Percentiles rank a stretch among this genome's conserved stretches.
Evolutionary conservation across 305 asterid genomes (phyloP).

Genomic region (Fraxinus dipetala): DNA sequence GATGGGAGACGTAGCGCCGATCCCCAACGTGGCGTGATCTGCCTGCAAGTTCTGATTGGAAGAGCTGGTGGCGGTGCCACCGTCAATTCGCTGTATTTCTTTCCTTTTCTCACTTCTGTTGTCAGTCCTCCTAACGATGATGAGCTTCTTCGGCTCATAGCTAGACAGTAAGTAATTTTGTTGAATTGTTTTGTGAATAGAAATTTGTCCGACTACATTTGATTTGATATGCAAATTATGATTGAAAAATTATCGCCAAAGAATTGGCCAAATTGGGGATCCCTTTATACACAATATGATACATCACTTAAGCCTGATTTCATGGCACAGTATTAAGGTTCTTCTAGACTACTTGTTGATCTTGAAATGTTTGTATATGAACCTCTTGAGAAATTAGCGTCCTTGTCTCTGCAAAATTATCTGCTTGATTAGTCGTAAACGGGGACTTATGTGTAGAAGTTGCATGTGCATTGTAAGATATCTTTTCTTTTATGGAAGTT

Average conservation of each 20-base stretch:
- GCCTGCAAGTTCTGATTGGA: slow-evolving; percentile 26
- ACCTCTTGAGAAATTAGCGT: neutral
- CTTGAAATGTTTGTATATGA: neutral
- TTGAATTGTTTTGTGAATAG: neutral
- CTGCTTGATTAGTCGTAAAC: neutral
- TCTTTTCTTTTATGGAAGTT: neutral
- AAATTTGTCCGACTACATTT: neutral
- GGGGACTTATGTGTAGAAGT: neutral
- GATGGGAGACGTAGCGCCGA: slow-evolving; percentile 31
- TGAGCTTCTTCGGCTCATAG: slow-evolving; percentile 35
- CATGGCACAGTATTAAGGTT: neutral
- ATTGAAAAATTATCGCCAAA: neutral
- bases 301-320: neutral
- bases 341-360: neutral
- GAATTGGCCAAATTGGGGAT: neutral
- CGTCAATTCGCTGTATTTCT: slow-evolving; percentile 35
- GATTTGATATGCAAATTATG: neutral
- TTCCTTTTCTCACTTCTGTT: slow-evolving; percentile 38
- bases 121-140: slow-evolving; percentile 35
- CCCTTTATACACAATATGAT: neutral
- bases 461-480: neutral
- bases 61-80: slow-evolving; percentile 36
- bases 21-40: slow-evolving; percentile 25
- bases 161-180: slow-evolving; percentile 25
- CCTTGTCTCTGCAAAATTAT: neutral